Evolutionary conservation across 768 basidiomycete genomes (phyloP).

Genomic region (Phanerodontia chrysosporium): DNA sequence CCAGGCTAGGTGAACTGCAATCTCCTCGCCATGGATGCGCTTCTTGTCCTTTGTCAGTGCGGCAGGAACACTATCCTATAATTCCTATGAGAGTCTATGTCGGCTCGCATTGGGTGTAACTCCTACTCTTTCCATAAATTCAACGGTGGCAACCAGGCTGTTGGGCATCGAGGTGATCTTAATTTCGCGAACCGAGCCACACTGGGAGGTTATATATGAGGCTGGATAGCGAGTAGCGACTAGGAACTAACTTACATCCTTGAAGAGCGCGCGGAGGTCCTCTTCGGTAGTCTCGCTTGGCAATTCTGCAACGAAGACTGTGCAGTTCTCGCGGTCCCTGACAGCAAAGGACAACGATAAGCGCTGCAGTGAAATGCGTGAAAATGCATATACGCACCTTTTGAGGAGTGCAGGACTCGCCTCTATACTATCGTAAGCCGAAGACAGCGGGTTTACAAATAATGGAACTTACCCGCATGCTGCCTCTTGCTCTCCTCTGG

Average conservation of each 20-base stretch:
- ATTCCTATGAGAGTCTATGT: neutral
- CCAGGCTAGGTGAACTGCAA: slow-evolving; percentile 89
- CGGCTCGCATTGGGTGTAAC: neutral
- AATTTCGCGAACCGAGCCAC: slow-evolving; percentile 81
- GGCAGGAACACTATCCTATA: slow-evolving; percentile 73
- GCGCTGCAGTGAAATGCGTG: neutral
- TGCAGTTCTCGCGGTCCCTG: slow-evolving; percentile 94
- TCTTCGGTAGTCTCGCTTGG: slow-evolving; percentile 52
- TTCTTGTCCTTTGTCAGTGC: slow-evolving; percentile 96
- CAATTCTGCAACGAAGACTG: slow-evolving; percentile 81
- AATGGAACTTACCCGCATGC: slow-evolving; percentile 46
- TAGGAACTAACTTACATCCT: slow-evolving; percentile 61
- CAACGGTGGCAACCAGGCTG: slow-evolving; percentile 76
- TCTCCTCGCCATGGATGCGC: slow-evolving; percentile 66
- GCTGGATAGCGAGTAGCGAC: neutral
- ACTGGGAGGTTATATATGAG: slow-evolving; percentile 34
- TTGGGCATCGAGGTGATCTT: slow-evolving; percentile 64
- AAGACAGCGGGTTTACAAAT: neutral
- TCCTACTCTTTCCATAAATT: slow-evolving; percentile 61
- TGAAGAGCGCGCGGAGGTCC: slow-evolving; percentile 72
- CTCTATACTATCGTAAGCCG: slow-evolving; percentile 28
- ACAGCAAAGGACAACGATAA: neutral
- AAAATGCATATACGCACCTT: slow-evolving; percentile 38
- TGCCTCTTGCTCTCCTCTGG: slow-evolving; percentile 54
- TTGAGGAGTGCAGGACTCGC: slow-evolving; percentile 48